Percentiles rank a stretch among this genome's conserved stretches.
Evolutionary conservation across 306 rosid genomes (phyloP).

Genomic region (Casuarina equisetifolia): DNA sequence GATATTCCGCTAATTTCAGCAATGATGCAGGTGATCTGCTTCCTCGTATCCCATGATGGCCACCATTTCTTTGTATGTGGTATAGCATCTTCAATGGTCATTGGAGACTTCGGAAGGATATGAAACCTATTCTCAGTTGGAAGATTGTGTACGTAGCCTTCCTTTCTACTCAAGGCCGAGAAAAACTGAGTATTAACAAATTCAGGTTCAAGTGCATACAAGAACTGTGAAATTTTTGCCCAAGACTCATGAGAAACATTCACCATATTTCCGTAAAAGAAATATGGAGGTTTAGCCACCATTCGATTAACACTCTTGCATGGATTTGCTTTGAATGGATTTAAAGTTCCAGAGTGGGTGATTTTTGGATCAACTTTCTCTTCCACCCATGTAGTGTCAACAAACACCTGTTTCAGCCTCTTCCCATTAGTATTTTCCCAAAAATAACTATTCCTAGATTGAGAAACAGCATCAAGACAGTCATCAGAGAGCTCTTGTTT

Average conservation of each 20-base stretch:
- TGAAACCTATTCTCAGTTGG: constrained; percentile 68
- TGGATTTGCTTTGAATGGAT: constrained; percentile 40
- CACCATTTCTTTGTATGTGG: constrained; percentile 78
- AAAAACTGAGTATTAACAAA: constrained; percentile 59
- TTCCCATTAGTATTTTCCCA: constrained; percentile 46
- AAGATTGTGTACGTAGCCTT: constrained; percentile 93
- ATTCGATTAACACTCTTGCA: constrained; percentile 38
- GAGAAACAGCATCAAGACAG: constrained; percentile 28
- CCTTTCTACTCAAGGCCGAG: constrained; percentile 73
- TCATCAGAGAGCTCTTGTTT: constrained; percentile 54
- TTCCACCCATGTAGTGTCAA: constrained; percentile 52
- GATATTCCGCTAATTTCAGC: constrained; percentile 58
- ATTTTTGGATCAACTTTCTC: constrained; percentile 47
- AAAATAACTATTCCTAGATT: constrained; percentile 7
- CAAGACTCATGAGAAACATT: constrained; percentile 61
- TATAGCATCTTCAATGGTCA: constrained; percentile 71
- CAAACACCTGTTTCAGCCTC: constrained; percentile 61
- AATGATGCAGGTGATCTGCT: constrained; percentile 58
- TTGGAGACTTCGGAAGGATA: constrained; percentile 57
- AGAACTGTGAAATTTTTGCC: constrained; percentile 69
- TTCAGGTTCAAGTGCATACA: constrained; percentile 76
- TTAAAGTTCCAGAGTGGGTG: constrained; percentile 32
- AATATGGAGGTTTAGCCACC: constrained; percentile 69
- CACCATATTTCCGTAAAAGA: constrained; percentile 67
- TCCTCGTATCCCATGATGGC: constrained; percentile 93